Percentiles rank a stretch among this genome's conserved stretches.
These are phyloP conservation scores for Aspergillus sclerotialis DNA, from an alignment of 2,329 filamentous ascomycete genomes.

Conservation along the genomic window DNA sequence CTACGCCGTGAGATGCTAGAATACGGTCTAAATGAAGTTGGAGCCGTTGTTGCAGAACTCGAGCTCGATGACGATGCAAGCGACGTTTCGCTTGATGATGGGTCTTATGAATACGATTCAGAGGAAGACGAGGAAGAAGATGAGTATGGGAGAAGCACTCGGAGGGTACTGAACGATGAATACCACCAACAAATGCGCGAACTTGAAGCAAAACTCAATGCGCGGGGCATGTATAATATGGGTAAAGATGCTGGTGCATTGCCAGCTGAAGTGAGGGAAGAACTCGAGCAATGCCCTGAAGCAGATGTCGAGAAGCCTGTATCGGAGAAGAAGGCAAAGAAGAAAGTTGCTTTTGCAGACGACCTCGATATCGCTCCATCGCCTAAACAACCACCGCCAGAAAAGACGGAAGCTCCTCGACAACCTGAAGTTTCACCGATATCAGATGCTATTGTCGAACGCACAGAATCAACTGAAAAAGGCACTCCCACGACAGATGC, in stretches of 20 bases:
- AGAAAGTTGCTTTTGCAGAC: constrained; percentile 75
- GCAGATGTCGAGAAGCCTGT: constrained; percentile 17
- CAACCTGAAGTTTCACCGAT: constrained; percentile 27
- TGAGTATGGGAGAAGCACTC: constrained; percentile 65
- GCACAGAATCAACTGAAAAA: constrained; percentile 19
- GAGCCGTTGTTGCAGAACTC: constrained; percentile 85
- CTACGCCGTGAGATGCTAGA: constrained; percentile 82
- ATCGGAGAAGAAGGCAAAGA: constrained; percentile 37
- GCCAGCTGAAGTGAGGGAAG: constrained; percentile 24
- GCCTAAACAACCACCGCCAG: constrained; percentile 19
- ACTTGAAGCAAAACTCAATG: constrained; percentile 67
- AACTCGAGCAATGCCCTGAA: constrained; percentile 20
- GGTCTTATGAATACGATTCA: constrained; percentile 38
- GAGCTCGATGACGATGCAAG: constrained; percentile 64
- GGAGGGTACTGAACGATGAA: constrained; percentile 60
- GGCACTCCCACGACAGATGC: constrained; percentile 9
- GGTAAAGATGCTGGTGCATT: constrained; percentile 41
- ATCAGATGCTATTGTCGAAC: constrained; percentile 40
- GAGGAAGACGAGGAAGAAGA: constrained; percentile 63
- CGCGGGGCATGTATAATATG: constrained; percentile 50
- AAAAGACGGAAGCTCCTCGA: constrained; percentile 19
- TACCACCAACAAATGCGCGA: constrained; percentile 80
- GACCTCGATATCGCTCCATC: constrained; percentile 62
- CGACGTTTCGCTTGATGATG: constrained; percentile 46
- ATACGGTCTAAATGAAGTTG: constrained; percentile 82